Conservation (phyloP, 352 stramenopile species). For the Halophytophthora batemanensis region DNA sequence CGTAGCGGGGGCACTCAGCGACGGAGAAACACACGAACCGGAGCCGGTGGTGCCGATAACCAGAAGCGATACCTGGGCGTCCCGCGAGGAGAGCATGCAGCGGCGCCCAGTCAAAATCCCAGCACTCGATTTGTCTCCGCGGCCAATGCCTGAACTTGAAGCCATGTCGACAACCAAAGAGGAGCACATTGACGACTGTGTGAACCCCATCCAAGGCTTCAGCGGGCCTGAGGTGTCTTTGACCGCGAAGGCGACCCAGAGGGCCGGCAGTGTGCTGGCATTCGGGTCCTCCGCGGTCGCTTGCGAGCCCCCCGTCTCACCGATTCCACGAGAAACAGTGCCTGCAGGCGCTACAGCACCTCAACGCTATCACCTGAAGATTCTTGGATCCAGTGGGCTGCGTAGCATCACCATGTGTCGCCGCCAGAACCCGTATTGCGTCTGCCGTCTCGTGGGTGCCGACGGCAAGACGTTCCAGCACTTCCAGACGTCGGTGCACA, state of each 20-base stretch:
- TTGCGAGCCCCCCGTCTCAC: too few relatives aligned
- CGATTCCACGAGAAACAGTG: too few relatives aligned
- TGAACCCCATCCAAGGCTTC: too few relatives aligned
- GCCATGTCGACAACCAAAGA: neutral
- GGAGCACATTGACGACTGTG: too few relatives aligned
- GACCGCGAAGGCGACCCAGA: too few relatives aligned
- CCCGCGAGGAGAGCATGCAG: conserved; percentile 23
- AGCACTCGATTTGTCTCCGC: conserved; percentile 10
- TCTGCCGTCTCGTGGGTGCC: conserved; percentile 21
- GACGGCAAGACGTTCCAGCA: conserved; percentile 18
- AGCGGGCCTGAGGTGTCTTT: too few relatives aligned
- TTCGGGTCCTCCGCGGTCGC: too few relatives aligned
- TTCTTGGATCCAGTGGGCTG: conserved; percentile 16
- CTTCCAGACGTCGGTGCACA: conserved; percentile 22
- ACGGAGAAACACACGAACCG: conserved; percentile 7
- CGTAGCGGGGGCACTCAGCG: conserved; percentile 8
- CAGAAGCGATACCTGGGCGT: conserved; percentile 9
- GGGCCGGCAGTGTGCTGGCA: too few relatives aligned
- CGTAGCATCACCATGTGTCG: conserved; percentile 16
- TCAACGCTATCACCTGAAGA: conserved; percentile 23
- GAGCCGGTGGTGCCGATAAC: conserved; percentile 8
- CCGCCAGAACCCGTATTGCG: conserved; percentile 22
- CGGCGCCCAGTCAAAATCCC: conserved; percentile 22
- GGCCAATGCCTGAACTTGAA: conserved; percentile 1
- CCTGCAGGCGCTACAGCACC: neutral